These are phyloP conservation scores for Lolium multiflorum DNA, from an alignment of 176 grass and related monocot species.

Conservation along the genomic window DNA sequence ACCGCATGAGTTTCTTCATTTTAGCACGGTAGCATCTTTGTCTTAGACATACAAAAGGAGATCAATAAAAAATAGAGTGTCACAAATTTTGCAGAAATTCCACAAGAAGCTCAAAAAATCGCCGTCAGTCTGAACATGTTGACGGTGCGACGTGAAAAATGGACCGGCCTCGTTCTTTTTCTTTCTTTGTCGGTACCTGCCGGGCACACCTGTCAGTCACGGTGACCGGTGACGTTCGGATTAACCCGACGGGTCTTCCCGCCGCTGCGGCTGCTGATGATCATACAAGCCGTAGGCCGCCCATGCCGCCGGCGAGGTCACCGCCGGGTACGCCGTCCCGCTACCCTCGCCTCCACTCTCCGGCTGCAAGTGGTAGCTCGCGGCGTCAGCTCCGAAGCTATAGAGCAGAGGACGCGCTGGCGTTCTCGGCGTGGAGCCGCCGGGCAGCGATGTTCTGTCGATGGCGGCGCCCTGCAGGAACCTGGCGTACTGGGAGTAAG, in stretches of 20 bases:
- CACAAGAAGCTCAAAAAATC: too few species aligned
- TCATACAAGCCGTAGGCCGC: constrained; percentile 17
- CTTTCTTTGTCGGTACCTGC: not conserved
- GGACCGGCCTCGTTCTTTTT: not conserved
- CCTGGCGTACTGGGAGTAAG: constrained; percentile 37
- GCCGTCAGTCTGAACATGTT: too few species aligned
- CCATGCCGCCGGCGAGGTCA: constrained; percentile 31
- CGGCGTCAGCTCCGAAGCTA: not conserved
- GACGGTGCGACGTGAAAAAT: not conserved
- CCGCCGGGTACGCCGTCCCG: not conserved
- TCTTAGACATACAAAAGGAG: too few species aligned
- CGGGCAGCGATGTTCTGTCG: not conserved
- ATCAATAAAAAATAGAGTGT: too few species aligned
- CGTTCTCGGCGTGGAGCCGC: constrained; percentile 4
- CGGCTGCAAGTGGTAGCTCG: not conserved
- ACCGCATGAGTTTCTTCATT: too few species aligned
- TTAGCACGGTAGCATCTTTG: too few species aligned
- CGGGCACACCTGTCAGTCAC: too few species aligned
- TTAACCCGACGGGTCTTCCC: constrained; percentile 33
- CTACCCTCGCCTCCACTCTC: not conserved
- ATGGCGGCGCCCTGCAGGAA: constrained; percentile 5
- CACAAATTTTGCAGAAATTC: too few species aligned
- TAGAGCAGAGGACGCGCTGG: constrained; percentile 20
- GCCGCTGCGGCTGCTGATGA: constrained; percentile 30
- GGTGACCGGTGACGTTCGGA: not conserved